Base-by-base conservation (phyloP, 2,329 filamentous ascomycete genomes). In the Alternaria ethzedia region DNA sequence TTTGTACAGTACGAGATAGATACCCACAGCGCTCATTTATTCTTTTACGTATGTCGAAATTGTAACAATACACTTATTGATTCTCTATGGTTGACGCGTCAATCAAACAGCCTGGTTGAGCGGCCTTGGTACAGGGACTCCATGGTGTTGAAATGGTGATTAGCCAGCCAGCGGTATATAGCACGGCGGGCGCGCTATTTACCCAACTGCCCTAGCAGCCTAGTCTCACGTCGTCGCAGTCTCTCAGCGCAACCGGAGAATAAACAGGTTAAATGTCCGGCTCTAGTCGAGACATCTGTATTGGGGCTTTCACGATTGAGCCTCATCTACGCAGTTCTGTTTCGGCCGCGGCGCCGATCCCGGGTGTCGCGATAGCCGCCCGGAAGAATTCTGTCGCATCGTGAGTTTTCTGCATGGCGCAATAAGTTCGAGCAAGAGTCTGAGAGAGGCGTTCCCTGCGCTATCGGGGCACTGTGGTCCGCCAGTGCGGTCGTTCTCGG, bases 341-440 rank as follows among this genome's bases (percentile, higher is more conserved):
- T 61, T 65, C 71, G 71, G 71, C 71, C 66, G 70, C 71, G 70
- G 70, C 71, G 66, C 70, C 69, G 66, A 70, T 57, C 45, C 62
- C 66, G 67, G 36, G 54, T 56, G 59, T 50, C 57, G 64, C 64
- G 60, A 66, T 63, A 68, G 68, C 43, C 63, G 67, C 50, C 66
- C 71, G 71, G 71, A 73, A 71, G 63, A 72, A 71, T 69, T 72
- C 52, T 57, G 28, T 59, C 26, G 32, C 58, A 55, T 55, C 25
- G 57, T 54, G 45, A 41, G 36, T 41, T 36, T 47, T 50, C 46
- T 50, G 46, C 30, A 45, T n/a, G 21, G 41, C n/a, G 51, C 32
- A 45, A 45, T 21, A 45, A 9, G 49, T 15, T 59, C 30, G 41
- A 54, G 47, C 56, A 63, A 63, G 57, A 47, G 20, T 54, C 46